Conservation (phyloP, 2,329 filamentous ascomycete species). For the Aspergillus niger region DNA sequence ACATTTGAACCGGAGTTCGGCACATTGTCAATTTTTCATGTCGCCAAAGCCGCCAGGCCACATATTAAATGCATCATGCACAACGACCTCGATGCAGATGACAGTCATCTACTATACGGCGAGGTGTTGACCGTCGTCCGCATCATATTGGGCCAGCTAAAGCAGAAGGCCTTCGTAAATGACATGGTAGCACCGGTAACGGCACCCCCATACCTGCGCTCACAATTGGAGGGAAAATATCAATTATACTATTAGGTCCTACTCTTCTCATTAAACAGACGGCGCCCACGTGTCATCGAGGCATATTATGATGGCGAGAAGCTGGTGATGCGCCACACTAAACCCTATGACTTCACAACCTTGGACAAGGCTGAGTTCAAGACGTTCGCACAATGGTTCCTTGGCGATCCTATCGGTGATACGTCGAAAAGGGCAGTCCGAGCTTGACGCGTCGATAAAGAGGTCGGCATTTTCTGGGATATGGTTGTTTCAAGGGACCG, state of each 20-base stretch:
- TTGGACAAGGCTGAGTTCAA: conserved; percentile 1
- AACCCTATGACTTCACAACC: neutral
- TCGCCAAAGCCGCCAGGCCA: neutral
- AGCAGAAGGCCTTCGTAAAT: neutral
- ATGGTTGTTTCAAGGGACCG: too few relatives aligned
- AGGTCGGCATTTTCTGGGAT: too few relatives aligned
- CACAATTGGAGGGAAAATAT: neutral
- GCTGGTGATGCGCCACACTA: neutral
- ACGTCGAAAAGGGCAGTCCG: neutral
- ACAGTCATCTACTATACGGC: neutral
- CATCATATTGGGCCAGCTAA: conserved; percentile 1
- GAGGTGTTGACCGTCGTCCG: neutral
- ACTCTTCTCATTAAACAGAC: neutral
- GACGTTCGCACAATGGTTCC: conserved; percentile 6
- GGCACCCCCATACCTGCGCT: conserved; percentile 1
- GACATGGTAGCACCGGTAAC: conserved; percentile 4
- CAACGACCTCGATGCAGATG: neutral
- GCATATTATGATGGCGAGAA: conserved; percentile 10
- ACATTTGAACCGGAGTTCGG: neutral
- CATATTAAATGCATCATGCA: conserved; percentile 8
- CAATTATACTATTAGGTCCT: neutral
- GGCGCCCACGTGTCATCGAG: conserved; percentile 8
- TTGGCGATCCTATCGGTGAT: conserved; percentile 1
- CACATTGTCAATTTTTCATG: neutral
- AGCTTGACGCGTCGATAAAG: neutral